Evolutionary conservation across 345 rosid genomes (phyloP).

Genomic region (Chamaenerion angustifolium): DNA sequence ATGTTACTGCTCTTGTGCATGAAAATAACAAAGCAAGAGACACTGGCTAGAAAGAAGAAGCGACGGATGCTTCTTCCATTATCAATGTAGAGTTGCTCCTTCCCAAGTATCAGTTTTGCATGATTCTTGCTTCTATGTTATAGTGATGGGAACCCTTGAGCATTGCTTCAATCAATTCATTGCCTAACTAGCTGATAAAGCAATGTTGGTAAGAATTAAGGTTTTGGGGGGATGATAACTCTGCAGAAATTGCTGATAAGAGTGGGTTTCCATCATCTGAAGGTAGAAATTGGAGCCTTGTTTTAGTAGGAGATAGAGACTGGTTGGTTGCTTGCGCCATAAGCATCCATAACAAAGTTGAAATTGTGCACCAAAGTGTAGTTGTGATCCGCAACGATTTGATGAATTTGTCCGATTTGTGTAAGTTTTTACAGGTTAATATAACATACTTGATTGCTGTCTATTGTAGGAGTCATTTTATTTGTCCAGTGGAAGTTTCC

Average conservation of each 20-base stretch:
- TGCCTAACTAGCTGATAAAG: neutral
- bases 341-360: neutral
- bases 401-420: neutral
- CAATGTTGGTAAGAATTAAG: neutral
- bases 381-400: neutral
- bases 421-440: neutral
- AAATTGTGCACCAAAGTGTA: neutral
- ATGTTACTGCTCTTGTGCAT: conserved; percentile 68
- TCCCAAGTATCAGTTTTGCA: neutral
- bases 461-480: too few species aligned
- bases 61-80: conserved; percentile 97
- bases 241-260: neutral
- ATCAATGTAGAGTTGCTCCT: conserved; percentile 42
- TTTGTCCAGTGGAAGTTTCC: too few species aligned
- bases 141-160: neutral
- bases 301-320: neutral
- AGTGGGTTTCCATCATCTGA: neutral
- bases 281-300: neutral
- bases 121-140: neutral
- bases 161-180: neutral
- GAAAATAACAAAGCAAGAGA: conserved; percentile 77
- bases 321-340: neutral
- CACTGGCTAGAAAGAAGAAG: conserved; percentile 72
- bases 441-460: neutral
- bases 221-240: neutral